Evolutionary conservation across 495 filamentous ascomycete genomes (phyloP).

Genomic region (Aspergillus carlsbadensis): DNA sequence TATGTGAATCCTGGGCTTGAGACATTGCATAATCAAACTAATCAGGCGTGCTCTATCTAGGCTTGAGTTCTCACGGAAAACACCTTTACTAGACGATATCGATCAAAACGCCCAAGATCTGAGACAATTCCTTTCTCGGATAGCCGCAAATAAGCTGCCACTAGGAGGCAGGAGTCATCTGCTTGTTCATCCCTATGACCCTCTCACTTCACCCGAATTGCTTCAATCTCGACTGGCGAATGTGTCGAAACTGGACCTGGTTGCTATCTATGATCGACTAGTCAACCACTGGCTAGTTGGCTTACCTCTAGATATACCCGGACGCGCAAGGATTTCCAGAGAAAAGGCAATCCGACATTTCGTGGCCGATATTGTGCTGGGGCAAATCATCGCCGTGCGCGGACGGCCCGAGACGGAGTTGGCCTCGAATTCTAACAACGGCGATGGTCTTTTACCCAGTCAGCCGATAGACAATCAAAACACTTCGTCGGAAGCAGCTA

Average conservation of each 20-base stretch:
- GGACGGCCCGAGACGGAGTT: conserved; percentile 1
- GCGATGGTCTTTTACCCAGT: background rate
- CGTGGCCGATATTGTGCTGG: conserved; percentile 39
- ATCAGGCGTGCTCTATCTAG: conserved; percentile 16
- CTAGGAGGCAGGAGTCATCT: conserved; percentile 8
- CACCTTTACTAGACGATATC: conserved; percentile 31
- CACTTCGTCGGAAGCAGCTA: background rate
- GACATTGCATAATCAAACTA: background rate
- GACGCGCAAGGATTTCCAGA: conserved; percentile 38
- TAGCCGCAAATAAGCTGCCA: conserved; percentile 6
- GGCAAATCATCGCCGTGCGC: conserved; percentile 26
- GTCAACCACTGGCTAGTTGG: conserved; percentile 40
- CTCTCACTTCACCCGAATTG: conserved; percentile 11
- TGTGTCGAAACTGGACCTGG: conserved; percentile 18
- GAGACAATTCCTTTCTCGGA: conserved; percentile 21
- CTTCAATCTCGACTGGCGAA: conserved; percentile 6
- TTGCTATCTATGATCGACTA: conserved; percentile 38
- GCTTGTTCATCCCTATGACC: conserved; percentile 21
- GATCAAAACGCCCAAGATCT: conserved; percentile 33
- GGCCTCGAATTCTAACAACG: background rate
- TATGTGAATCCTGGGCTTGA: conserved; percentile 8
- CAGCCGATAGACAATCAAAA: background rate
- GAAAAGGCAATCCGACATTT: conserved; percentile 42
- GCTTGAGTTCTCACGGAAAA: conserved; percentile 29
- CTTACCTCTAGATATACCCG: conserved; percentile 34